Conservation (phyloP, 805 yeast genomes). For the Candida odintsovae region DNA sequence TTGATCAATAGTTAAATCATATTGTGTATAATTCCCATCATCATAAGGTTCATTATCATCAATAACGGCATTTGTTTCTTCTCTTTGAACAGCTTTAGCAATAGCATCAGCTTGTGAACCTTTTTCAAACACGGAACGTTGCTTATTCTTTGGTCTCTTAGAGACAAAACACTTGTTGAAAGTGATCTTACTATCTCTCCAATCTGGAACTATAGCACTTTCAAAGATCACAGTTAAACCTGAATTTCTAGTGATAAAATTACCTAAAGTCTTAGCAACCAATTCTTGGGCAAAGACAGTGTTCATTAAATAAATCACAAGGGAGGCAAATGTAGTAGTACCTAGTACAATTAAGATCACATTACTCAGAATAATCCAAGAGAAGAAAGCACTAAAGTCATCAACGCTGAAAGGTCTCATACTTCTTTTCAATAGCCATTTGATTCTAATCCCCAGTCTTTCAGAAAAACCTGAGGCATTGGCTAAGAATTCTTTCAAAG, state of each 20-base stretch:
- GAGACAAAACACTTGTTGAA: constrained; percentile 84
- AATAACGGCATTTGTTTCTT: constrained; percentile 7
- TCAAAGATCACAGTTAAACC: constrained; percentile 84
- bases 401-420: constrained; percentile 88
- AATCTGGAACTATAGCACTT: constrained; percentile 89
- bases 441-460: constrained; percentile 42
- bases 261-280: constrained; percentile 78
- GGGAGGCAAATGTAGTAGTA: constrained; percentile 87
- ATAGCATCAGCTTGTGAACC: constrained; percentile 73
- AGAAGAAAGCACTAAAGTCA: constrained; percentile 82
- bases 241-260: constrained; percentile 75
- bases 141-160: constrained; percentile 60
- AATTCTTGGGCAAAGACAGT: constrained; percentile 56
- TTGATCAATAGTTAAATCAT: constrained; percentile 83
- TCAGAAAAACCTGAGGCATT: constrained; percentile 36
- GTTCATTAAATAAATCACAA: constrained; percentile 69
- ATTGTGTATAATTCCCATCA: constrained; percentile 95
- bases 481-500: constrained; percentile 32
- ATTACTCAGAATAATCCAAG: constrained; percentile 91
- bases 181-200: constrained; percentile 82
- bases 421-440: constrained; percentile 73
- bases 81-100: constrained; percentile 33
- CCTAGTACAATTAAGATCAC: constrained; percentile 73
- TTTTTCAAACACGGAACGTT: constrained; percentile 46
- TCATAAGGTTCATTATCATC: constrained; percentile 41